Conservation (phyloP, 768 basidiomycete species). For the Lentinula raphanica region DNA sequence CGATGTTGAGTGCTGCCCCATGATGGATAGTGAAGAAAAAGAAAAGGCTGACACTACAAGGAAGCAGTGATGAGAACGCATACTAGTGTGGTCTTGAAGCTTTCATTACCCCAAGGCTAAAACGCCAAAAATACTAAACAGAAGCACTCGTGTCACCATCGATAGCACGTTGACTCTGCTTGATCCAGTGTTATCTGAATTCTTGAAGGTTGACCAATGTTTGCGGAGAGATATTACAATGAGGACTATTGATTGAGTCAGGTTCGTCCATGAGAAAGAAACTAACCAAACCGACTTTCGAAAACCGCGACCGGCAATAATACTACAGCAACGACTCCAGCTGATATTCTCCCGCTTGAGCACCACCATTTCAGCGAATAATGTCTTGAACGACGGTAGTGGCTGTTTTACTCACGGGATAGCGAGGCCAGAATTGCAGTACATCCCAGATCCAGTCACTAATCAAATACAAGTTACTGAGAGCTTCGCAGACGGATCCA, state of each 20-base stretch:
- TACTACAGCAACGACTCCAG: neutral
- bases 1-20: constrained; percentile 3
- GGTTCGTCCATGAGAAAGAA: too few relatives aligned
- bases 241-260: neutral
- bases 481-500: too few relatives aligned
- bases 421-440: constrained; percentile 3
- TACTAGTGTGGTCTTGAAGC: too few relatives aligned
- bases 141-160: neutral
- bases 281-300: neutral
- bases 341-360: constrained; percentile 2
- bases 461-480: neutral
- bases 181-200: neutral
- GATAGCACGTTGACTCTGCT: neutral
- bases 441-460: constrained; percentile 4
- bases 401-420: neutral
- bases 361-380: neutral
- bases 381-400: neutral
- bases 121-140: constrained; percentile 6
- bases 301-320: neutral
- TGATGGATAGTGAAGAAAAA: constrained; percentile 5
- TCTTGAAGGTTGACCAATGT: neutral
- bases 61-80: too few relatives aligned
- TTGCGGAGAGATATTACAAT: neutral
- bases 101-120: neutral
- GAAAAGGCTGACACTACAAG: neutral